These are phyloP conservation scores for Lepidium sativum DNA, from an alignment of 345 rosid species.

Conservation along the genomic window DNA sequence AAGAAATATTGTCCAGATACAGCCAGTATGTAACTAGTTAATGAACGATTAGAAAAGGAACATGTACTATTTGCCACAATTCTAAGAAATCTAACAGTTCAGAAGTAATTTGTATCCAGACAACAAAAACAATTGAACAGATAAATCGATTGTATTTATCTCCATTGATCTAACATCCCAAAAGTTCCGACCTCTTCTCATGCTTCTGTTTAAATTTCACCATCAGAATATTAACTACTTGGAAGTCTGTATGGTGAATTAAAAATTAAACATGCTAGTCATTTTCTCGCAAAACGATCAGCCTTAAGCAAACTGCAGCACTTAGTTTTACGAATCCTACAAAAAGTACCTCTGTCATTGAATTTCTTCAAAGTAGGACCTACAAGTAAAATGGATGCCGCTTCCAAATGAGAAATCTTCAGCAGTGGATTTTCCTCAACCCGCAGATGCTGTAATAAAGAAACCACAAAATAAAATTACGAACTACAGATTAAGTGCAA, in stretches of 20 bases:
- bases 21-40: neutral
- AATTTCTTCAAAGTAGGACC: constrained; percentile 94
- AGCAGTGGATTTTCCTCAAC: constrained; percentile 96
- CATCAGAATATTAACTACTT: neutral
- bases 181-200: neutral
- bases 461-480: neutral
- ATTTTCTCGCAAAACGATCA: neutral
- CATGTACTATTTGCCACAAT: neutral
- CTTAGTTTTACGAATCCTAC: constrained; percentile 1
- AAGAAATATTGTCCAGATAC: neutral
- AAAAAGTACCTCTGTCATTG: constrained; percentile 81
- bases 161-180: neutral
- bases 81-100: neutral
- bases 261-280: neutral
- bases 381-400: constrained; percentile 86
- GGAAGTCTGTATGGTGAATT: neutral
- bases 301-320: neutral
- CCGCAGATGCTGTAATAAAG: constrained; percentile 67
- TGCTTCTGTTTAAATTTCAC: neutral
- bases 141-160: neutral
- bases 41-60: neutral
- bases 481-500: neutral
- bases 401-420: constrained; percentile 92
- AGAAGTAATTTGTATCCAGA: neutral
- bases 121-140: neutral